phyloP scores from a whole-genome alignment of 352 stramenopile species.

The Vaucheria bursata region DNA sequence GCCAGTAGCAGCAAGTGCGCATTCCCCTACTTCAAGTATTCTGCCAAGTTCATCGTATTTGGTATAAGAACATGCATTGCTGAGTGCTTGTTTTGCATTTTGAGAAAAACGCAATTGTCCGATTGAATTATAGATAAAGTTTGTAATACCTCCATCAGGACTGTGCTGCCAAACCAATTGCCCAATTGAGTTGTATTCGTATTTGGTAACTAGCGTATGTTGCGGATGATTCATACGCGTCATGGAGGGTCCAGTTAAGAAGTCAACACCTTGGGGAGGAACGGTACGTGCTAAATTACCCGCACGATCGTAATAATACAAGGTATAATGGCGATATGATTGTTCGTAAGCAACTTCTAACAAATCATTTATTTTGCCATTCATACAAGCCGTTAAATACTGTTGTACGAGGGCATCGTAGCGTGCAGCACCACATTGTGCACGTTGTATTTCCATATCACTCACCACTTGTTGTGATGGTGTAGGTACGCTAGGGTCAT shows the following conservation, averaged over 20 bases:
- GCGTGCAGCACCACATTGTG: too few species aligned
- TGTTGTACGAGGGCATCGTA: too few species aligned
- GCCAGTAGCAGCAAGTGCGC: not conserved
- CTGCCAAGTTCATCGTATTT: constrained; percentile 1
- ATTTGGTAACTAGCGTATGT: not conserved
- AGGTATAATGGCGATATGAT: not conserved
- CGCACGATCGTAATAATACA: not conserved
- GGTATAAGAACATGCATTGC: not conserved
- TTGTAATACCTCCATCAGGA: not conserved
- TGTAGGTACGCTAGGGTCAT: too few species aligned
- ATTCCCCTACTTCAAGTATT: not conserved
- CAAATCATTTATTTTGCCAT: too few species aligned
- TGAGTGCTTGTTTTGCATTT: too few species aligned
- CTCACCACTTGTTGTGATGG: too few species aligned
- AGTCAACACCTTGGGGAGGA: not conserved
- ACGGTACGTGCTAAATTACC: not conserved
- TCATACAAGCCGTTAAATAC: too few species aligned
- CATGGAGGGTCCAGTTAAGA: too few species aligned
- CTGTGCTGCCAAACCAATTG: not conserved
- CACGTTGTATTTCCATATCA: too few species aligned
- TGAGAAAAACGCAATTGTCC: not conserved
- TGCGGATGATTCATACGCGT: too few species aligned
- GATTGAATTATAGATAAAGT: not conserved
- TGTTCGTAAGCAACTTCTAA: too few species aligned
- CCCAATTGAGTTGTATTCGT: not conserved